Conservation (phyloP, 2,329 filamentous ascomycete genomes). For the Sodiomyces alkalinus region DNA sequence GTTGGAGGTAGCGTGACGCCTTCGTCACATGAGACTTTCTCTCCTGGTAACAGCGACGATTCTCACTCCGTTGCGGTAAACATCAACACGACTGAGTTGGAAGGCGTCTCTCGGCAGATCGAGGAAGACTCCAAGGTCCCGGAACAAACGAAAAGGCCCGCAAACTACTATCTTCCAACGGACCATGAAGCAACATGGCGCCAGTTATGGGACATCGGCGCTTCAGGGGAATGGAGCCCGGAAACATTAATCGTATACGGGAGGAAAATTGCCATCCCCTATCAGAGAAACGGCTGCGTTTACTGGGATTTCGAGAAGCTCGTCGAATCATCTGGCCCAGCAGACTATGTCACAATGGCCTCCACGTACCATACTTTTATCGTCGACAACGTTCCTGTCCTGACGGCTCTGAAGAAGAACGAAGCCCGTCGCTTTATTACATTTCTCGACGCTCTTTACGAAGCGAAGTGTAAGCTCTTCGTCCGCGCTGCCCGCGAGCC, state of each 20-base stretch:
- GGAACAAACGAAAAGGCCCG: too few relatives aligned
- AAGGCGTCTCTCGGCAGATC: too few relatives aligned
- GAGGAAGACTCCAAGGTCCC: too few relatives aligned
- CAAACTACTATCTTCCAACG: conserved; percentile 10
- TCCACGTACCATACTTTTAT: conserved; percentile 69
- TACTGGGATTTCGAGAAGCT: conserved; percentile 55
- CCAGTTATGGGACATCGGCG: neutral
- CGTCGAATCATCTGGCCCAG: conserved; percentile 55
- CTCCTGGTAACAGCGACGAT: too few relatives aligned
- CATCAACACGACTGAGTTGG: too few relatives aligned
- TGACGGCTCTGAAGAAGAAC: conserved; percentile 58
- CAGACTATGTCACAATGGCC: conserved; percentile 70
- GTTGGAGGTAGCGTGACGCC: too few relatives aligned
- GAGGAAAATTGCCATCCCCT: conserved; percentile 42
- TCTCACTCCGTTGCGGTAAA: too few relatives aligned
- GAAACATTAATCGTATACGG: conserved; percentile 42
- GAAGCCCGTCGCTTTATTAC: conserved; percentile 71
- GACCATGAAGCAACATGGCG: conserved; percentile 15
- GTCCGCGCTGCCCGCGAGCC: conserved; percentile 52
- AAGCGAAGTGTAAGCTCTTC: conserved; percentile 63
- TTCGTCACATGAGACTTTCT: too few relatives aligned
- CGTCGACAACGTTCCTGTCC: conserved; percentile 51
- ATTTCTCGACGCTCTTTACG: conserved; percentile 65
- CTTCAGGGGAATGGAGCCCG: conserved; percentile 23
- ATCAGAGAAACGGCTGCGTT: conserved; percentile 39